Percentiles rank a stretch among this genome's conserved stretches.
These are phyloP conservation scores for Rhododendron simsii DNA, from an alignment of 148 eudicot genomes.

Conservation along the genomic window DNA sequence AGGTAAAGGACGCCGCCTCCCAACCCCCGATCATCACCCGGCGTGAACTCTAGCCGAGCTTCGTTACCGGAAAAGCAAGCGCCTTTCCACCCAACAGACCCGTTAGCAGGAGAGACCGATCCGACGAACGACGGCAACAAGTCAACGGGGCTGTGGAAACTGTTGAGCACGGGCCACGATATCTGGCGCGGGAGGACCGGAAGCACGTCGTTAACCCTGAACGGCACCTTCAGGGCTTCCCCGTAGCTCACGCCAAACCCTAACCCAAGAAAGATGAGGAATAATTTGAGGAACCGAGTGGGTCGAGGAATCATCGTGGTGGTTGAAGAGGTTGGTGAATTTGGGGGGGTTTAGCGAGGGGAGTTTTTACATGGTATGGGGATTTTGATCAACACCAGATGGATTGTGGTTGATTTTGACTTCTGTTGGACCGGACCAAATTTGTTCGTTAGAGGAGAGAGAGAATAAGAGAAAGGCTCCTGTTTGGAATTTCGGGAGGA, in stretches of 20 bases:
- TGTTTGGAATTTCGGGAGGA: no score
- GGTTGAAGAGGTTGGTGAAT: not conserved
- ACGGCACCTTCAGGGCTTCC: slow-evolving; percentile 62
- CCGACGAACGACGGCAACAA: slow-evolving; percentile 85
- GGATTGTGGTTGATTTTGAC: no score
- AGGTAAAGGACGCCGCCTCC: slow-evolving; percentile 82
- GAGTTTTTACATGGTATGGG: not conserved
- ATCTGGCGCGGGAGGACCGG: slow-evolving; percentile 79
- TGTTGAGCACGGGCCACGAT: slow-evolving; percentile 93
- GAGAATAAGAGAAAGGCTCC: no score
- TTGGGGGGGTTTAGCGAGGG: not conserved
- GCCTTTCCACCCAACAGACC: slow-evolving; percentile 69
- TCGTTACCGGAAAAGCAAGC: slow-evolving; percentile 72
- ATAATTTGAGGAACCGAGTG: not conserved
- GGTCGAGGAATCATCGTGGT: not conserved
- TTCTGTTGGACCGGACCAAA: no score
- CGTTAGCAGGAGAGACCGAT: slow-evolving; percentile 54
- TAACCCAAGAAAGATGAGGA: slow-evolving; percentile 31
- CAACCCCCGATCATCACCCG: slow-evolving; percentile 49
- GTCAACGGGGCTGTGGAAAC: slow-evolving; percentile 76
- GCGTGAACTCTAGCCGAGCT: slow-evolving; percentile 59
- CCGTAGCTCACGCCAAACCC: slow-evolving; percentile 49
- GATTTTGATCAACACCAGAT: not conserved
- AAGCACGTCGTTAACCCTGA: slow-evolving; percentile 68
- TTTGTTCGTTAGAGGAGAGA: no score